Conservation (phyloP, 352 stramenopile genomes). For the Phytophthora tentaculata region DNA sequence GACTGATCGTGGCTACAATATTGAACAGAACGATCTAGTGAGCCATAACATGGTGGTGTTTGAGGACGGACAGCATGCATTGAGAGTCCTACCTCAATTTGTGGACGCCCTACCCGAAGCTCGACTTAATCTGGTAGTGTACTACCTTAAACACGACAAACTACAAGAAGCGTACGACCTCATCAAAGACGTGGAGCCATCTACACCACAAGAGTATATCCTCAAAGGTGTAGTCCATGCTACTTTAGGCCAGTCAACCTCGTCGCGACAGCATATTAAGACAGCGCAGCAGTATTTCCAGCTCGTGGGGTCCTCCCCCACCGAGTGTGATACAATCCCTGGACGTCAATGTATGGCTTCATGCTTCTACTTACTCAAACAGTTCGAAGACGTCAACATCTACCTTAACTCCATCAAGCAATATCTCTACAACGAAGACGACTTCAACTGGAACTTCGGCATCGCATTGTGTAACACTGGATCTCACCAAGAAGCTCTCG, state of each 20-base stretch:
- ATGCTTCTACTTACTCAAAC: constrained; percentile 96
- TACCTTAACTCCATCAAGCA: constrained; percentile 97
- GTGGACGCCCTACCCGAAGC: constrained; percentile 94
- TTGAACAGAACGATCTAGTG: constrained; percentile 94
- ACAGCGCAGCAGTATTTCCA: constrained; percentile 95
- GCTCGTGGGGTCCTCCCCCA: constrained; percentile 93
- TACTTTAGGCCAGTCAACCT: constrained; percentile 88
- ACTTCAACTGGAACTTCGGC: constrained; percentile 99
- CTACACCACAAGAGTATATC: constrained; percentile 94
- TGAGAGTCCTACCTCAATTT: constrained; percentile 92
- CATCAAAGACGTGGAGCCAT: constrained; percentile 95
- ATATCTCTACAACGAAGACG: constrained; percentile 96
- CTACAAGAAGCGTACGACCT: constrained; percentile 95
- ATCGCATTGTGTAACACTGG: constrained; percentile 92
- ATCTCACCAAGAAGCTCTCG: constrained; percentile 93
- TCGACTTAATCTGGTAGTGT: constrained; percentile 95
- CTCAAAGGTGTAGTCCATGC: constrained; percentile 93
- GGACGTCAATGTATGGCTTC: constrained; percentile 97
- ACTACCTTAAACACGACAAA: constrained; percentile 93
- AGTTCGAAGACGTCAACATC: constrained; percentile 98
- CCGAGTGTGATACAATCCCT: constrained; percentile 97
- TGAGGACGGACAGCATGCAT: constrained; percentile 92
- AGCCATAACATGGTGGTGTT: constrained; percentile 97
- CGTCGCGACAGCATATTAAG: constrained; percentile 92
- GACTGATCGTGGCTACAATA: constrained; percentile 88